Percentiles rank a stretch among this genome's conserved stretches.
These are phyloP conservation scores for Camellia lanceoleosa DNA, from an alignment of 148 eudicot species.

Conservation along the genomic window DNA sequence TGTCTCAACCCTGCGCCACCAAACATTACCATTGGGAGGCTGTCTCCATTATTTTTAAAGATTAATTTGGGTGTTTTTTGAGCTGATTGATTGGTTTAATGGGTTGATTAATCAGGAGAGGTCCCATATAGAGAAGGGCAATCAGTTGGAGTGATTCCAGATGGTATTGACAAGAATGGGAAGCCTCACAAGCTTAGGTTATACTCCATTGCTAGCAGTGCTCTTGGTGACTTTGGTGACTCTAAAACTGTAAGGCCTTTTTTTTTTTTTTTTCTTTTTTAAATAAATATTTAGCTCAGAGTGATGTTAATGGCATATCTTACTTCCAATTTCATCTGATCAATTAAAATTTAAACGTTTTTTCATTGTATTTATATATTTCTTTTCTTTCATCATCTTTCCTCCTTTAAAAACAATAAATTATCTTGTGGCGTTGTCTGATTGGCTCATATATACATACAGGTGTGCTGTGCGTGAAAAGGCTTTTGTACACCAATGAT, in stretches of 20 bases:
- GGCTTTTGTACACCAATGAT: conserved; percentile 95
- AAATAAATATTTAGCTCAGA: too few species aligned
- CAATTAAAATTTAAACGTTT: too few species aligned
- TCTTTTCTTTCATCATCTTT: neutral
- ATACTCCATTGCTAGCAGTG: conserved; percentile 99
- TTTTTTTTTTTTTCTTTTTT: too few species aligned
- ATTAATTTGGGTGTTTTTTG: neutral
- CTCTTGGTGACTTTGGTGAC: conserved; percentile 95
- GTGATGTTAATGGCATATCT: too few species aligned
- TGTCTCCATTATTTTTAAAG: too few species aligned
- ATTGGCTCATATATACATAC: conserved; percentile 1
- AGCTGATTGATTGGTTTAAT: conserved; percentile 4
- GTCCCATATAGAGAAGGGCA: conserved; percentile 97
- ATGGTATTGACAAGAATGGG: conserved; percentile 92
- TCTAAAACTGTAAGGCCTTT: conserved; percentile 74
- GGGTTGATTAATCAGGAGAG: conserved; percentile 60
- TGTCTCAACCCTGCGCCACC: too few species aligned
- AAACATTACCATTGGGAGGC: too few species aligned
- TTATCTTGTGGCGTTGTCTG: neutral
- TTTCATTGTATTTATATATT: too few species aligned
- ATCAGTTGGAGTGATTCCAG: conserved; percentile 88
- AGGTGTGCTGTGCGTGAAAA: conserved; percentile 96
- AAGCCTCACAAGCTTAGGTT: conserved; percentile 96
- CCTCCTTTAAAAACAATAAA: neutral
- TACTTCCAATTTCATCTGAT: too few species aligned